A percentile compares a stretch with the other conserved stretches of the same genome.
Evolutionary conservation across 129 eudicot genomes (phyloP).

Genomic region (Pittosporum tobira): DNA sequence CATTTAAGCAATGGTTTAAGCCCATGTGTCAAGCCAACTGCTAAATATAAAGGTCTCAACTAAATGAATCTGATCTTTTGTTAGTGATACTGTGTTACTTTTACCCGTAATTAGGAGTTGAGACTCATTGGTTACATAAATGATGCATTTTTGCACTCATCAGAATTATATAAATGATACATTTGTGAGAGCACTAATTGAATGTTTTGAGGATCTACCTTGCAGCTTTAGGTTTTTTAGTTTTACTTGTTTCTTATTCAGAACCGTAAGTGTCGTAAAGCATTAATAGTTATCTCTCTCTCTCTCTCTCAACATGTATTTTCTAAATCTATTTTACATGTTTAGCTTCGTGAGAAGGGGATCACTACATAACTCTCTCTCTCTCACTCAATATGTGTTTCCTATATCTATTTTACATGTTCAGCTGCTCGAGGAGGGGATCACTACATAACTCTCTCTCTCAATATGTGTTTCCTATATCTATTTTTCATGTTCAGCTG

Average conservation of each 20-base stretch:
- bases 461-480: not conserved
- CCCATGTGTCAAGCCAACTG: conserved; percentile 64
- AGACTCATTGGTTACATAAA: not conserved
- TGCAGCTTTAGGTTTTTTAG: not conserved
- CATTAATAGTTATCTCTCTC: not conserved
- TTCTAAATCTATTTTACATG: no score
- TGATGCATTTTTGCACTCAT: not conserved
- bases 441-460: conserved; percentile 1
- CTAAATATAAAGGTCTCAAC: conserved; percentile 61
- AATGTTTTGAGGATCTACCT: not conserved
- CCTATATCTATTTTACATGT: no score
- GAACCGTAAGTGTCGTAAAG: not conserved
- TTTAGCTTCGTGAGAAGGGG: no score
- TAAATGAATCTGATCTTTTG: conserved; percentile 4
- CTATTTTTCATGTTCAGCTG: conserved; percentile 37
- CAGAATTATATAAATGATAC: not conserved
- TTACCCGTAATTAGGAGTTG: conserved; percentile 1
- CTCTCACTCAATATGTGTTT: no score
- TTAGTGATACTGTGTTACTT: not conserved
- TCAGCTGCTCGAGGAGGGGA: no score
- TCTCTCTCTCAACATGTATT: not conserved
- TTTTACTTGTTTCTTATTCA: not conserved
- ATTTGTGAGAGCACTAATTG: not conserved
- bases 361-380: conserved; percentile 1
- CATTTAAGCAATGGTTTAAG: conserved; percentile 41